Base-by-base conservation (phyloP, 495 filamentous ascomycete genomes). In the Aspergillus panamensis region DNA sequence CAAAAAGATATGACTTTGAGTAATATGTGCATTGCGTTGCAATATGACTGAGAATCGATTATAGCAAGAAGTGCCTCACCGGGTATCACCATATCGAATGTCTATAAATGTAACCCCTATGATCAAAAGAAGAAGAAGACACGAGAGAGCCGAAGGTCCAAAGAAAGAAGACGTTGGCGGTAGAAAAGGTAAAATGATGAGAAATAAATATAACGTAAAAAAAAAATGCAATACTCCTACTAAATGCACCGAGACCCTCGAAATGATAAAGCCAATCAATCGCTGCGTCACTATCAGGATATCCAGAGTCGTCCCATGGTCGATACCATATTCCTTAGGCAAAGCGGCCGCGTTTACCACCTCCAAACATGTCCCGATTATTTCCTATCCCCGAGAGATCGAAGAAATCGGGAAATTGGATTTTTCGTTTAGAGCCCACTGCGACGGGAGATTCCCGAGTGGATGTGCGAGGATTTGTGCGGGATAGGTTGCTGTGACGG, bases 381-480 rank as follows among this genome's bases (percentile, higher is more conserved):
- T 58, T 82, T 21, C 82, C 78, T 37, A 89, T 60, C 40, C 80
- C 82, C 6, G 83, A 83, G n/a, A 96, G 69, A 60, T 94, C 90
- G 61, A 95, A 96, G 58, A 92, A 86, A 55, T 96, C 92, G 3
- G 82, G 81, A 37, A 91, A 81, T 42, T 87, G 84, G 57, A 88
- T 77, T 62, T 89, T 86, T 14, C 92, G 82, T 73, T 96, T 96
- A 29, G 87, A 87, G 0, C 92, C 91, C 65, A 80, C 16, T 78
- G 82, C 47, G 82, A 77, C 58, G 62, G 73, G 62, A 48, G 72
- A 53, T 61, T 70, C 61, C 62, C 74, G 69, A n/a, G 73, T 63
- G 1, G 75, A 63, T 47, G 70, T 65, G 56, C 85, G 74, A 32
- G 69, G 62, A 45, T 70, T 80, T 59, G 69, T 65, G 60, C 69